Evolutionary conservation across 495 filamentous ascomycete genomes (phyloP).

Genomic region (Xylaria nigripes): DNA sequence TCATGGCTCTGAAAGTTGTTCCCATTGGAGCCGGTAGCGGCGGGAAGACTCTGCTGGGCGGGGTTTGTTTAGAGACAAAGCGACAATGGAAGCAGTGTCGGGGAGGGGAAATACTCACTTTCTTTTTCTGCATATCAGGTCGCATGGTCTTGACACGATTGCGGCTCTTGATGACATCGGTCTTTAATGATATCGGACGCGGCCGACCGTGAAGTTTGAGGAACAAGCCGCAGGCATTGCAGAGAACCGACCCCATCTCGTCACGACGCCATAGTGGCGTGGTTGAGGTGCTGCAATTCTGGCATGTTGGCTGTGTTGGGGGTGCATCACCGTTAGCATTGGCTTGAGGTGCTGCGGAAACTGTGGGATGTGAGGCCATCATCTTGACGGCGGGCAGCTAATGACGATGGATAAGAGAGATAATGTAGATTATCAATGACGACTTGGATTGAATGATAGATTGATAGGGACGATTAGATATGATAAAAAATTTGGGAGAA

Average conservation of each 20-base stretch:
- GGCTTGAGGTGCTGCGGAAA: constrained; percentile 11
- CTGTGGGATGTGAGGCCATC: constrained; percentile 28
- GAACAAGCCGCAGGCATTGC: constrained; percentile 96
- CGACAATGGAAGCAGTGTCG: constrained; percentile 1
- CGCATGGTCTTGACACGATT: constrained; percentile 89
- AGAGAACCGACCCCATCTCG: constrained; percentile 93
- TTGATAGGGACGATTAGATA: constrained; percentile 26
- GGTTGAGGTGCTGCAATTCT: constrained; percentile 93
- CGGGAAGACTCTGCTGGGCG: constrained; percentile 41
- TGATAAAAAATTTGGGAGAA: constrained; percentile 25
- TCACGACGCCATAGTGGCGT: constrained; percentile 96
- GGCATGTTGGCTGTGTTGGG: constrained; percentile 83
- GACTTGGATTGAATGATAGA: constrained; percentile 15
- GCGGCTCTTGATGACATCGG: constrained; percentile 98
- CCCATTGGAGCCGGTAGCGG: constrained; percentile 50
- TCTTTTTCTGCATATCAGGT: constrained; percentile 70
- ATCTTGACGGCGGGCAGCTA: constrained; percentile 17
- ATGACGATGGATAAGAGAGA: constrained; percentile 10
- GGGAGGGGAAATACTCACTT: constrained; percentile 46
- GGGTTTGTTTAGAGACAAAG: constrained; percentile 12
- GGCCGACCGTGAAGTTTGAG: constrained; percentile 91
- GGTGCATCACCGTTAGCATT: constrained; percentile 47
- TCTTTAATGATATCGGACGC: constrained; percentile 93
- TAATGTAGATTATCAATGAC: constrained; percentile 14
- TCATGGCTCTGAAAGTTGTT: constrained; percentile 38